Conservation (phyloP, 495 filamentous ascomycete genomes). For the Neurospora sp. region DNA sequence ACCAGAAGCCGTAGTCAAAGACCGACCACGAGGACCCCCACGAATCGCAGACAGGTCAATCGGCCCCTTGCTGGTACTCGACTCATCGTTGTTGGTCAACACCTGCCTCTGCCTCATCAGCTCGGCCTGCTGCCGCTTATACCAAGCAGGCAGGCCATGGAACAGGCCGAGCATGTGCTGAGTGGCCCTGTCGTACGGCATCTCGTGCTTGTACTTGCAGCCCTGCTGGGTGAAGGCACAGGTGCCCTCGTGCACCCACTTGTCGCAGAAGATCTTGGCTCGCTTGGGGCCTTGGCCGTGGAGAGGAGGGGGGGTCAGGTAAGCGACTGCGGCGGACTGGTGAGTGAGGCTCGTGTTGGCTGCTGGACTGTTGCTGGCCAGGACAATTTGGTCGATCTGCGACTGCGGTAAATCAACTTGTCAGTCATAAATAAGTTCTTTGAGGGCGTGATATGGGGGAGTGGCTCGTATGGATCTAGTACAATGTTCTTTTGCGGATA, state of each 20-base stretch:
- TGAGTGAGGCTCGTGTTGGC: background rate
- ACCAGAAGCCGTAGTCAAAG: background rate
- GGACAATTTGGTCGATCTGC: slow-evolving; percentile 12
- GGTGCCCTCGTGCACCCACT: slow-evolving; percentile 74
- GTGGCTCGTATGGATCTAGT: background rate
- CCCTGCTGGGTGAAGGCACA: slow-evolving; percentile 81
- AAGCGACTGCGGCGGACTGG: slow-evolving; percentile 1
- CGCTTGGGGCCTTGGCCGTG: slow-evolving; percentile 20
- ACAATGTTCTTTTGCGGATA: background rate
- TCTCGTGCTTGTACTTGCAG: slow-evolving; percentile 79
- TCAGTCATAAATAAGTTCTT: background rate
- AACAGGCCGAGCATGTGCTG: slow-evolving; percentile 54
- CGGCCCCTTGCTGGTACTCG: background rate
- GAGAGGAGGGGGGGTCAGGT: background rate
- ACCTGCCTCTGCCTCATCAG: slow-evolving; percentile 7
- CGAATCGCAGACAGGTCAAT: background rate
- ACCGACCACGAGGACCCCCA: background rate
- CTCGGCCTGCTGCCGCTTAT: slow-evolving; percentile 39
- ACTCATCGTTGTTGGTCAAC: background rate
- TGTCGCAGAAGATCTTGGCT: slow-evolving; percentile 69
- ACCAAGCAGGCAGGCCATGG: slow-evolving; percentile 42
- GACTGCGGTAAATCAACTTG: background rate
- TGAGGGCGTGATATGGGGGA: background rate
- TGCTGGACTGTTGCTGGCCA: background rate
- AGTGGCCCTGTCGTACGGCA: slow-evolving; percentile 53